phyloP scores from a whole-genome alignment of 2,329 filamentous ascomycete genomes.

The Colletotrichum viniferum region DNA sequence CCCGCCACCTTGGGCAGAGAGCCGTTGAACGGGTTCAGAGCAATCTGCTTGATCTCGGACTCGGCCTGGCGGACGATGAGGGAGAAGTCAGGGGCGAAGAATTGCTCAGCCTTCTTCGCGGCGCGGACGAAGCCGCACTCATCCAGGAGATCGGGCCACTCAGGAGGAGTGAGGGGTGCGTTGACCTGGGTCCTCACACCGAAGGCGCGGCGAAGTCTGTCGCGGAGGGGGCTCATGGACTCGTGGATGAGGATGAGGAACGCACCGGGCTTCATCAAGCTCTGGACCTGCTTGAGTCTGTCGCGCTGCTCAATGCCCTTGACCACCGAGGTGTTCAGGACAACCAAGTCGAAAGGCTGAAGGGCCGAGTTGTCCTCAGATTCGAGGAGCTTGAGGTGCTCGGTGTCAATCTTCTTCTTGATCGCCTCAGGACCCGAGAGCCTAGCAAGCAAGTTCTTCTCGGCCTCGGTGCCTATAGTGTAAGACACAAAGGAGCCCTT shows the following conservation, averaged over 20 bases:
- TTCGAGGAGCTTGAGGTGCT: conserved; percentile 32
- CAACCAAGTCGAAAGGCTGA: conserved; percentile 29
- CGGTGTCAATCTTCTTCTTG: conserved; percentile 19
- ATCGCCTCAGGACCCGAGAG: conserved; percentile 28
- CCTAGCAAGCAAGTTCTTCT: conserved; percentile 24
- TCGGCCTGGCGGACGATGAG: conserved; percentile 42
- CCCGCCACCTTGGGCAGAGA: conserved; percentile 18
- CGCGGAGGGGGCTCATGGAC: conserved; percentile 22
- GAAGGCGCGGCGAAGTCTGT: conserved; percentile 21
- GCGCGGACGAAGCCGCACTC: conserved; percentile 35
- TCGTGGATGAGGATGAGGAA: conserved; percentile 31
- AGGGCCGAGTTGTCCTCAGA: conserved; percentile 31
- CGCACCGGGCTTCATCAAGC: conserved; percentile 36
- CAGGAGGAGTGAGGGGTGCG: conserved; percentile 28
- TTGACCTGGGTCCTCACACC: not conserved
- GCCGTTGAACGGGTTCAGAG: conserved; percentile 19
- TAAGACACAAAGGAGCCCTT: conserved; percentile 37
- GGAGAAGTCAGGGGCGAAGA: conserved; percentile 33
- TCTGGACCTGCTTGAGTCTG: conserved; percentile 27
- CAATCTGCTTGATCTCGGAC: conserved; percentile 24
- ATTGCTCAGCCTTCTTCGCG: conserved; percentile 35
- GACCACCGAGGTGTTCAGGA: conserved; percentile 33
- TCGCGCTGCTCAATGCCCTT: conserved; percentile 30
- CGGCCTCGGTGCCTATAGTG: conserved; percentile 33
- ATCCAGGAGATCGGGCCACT: conserved; percentile 38